Base-by-base conservation (phyloP, 441 rosid species). In the Populus hybrid region DNA sequence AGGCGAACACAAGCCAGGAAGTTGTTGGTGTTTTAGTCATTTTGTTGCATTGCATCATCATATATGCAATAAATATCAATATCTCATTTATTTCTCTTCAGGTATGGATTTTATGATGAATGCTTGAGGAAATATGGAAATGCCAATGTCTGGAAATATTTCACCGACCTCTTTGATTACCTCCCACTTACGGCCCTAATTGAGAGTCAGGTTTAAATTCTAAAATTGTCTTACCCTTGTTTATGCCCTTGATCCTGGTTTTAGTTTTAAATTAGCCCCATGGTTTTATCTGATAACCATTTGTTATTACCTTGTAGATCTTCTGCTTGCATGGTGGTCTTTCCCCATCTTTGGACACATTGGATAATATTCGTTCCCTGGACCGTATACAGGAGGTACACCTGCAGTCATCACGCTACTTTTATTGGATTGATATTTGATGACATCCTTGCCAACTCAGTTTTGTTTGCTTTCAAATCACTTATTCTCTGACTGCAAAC, bases 361-460 rank as follows among this genome's bases (percentile, higher is more conserved):
- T 92, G 73, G 96, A 92, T 76, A 90, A 92, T 77, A 89, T 92
- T 23, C 92, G 93, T 63, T 83, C 93, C 68, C 83, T 91, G 83
- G 93, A 91, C 77, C 93, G 96, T 72, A 88, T 88, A 77, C 96
- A 91, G 78, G 96, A 91, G 96, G 96, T 91, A 89, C 3, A 26
- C 65, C 7, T 64, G 66, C 75, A 28, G 14, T 73, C 46, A 14
- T 23, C n/a, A 46, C 16, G 24, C 24, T 64, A 69, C 21, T 63
- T 50, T 57, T 74, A 34, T 66, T 40, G 28, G 75, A 11, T 1
- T 66, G 73, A 11, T 34, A 23, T 42, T 10, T 28, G 7, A 54
- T 23, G n/a, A 14, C 63, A 32, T 74, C 28, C 69, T 34, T 63
- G 3, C 38, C 11, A 10, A 18, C 46, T 20, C 38, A 40, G 10